Percentiles rank a stretch among this genome's conserved stretches.
Conservation (phyloP, 768 basidiomycete species). For the Tulasnella sp. region DNA sequence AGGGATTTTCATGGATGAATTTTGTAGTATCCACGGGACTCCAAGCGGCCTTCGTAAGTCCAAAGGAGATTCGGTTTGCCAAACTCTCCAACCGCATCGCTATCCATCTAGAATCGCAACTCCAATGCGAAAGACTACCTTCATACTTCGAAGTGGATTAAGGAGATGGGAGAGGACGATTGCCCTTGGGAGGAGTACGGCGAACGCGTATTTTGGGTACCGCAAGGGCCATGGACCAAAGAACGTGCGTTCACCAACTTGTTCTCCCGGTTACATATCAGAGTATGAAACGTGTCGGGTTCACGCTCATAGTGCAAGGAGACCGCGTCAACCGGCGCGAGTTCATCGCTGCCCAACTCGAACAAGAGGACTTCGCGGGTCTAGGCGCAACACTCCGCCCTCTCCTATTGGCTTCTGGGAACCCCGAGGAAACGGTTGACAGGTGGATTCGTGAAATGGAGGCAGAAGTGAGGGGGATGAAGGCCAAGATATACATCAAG, state of each 20-base stretch:
- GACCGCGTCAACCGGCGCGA: not conserved
- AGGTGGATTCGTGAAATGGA: not conserved
- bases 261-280: not conserved
- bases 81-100: too few species aligned
- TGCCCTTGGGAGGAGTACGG: not conserved
- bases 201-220: not conserved
- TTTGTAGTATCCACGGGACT: not conserved
- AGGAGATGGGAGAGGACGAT: not conserved
- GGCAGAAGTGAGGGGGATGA: not conserved
- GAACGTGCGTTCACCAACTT: not conserved
- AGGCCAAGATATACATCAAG: too few species aligned
- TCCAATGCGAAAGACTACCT: not conserved
- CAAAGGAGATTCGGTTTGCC: too few species aligned
- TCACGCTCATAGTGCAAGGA: not conserved
- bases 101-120: not conserved
- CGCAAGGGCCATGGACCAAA: not conserved
- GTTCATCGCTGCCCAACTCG: not conserved
- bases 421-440: not conserved
- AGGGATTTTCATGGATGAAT: not conserved
- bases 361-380: not conserved
- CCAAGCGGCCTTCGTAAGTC: not conserved
- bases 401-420: not conserved
- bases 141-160: not conserved
- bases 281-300: not conserved
- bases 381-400: not conserved